Evolutionary conservation across 805 yeast genomes (phyloP).

Genomic region (Candida sanyiensis): DNA sequence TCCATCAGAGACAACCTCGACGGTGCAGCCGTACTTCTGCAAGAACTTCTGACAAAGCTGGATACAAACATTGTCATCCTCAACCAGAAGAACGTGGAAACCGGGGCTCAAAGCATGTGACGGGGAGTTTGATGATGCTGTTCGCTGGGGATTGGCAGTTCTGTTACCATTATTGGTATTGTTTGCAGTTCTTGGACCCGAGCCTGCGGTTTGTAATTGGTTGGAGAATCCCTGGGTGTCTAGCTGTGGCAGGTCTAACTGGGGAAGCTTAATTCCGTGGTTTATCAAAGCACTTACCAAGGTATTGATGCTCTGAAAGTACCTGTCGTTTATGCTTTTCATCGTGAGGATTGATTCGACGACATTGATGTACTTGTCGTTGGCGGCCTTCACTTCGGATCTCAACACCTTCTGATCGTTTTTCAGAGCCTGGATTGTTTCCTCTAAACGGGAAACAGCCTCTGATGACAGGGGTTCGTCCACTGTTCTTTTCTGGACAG

Average conservation of each 20-base stretch:
- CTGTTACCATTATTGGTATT: slow-evolving; percentile 12
- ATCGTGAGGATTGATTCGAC: slow-evolving; percentile 55
- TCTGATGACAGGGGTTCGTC: slow-evolving; percentile 22
- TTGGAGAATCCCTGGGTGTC: slow-evolving; percentile 11
- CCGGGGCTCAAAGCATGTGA: slow-evolving; percentile 31
- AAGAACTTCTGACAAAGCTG: slow-evolving; percentile 78
- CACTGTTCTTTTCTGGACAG: slow-evolving; percentile 43
- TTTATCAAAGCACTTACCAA: slow-evolving; percentile 45
- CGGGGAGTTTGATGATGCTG: slow-evolving; percentile 2
- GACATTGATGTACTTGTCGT: slow-evolving; percentile 57
- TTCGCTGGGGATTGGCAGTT: slow-evolving; percentile 6
- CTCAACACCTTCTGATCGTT: slow-evolving; percentile 31
- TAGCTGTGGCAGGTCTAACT: slow-evolving; percentile 46
- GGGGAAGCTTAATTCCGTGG: slow-evolving; percentile 66
- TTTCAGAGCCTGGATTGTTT: slow-evolving; percentile 10
- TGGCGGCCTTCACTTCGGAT: slow-evolving; percentile 36
- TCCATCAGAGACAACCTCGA: slow-evolving; percentile 91
- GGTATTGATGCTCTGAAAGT: slow-evolving; percentile 44
- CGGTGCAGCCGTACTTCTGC: slow-evolving; percentile 84
- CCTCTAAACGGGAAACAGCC: slow-evolving; percentile 17
- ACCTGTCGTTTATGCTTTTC: slow-evolving; percentile 52
- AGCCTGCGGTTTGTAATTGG: slow-evolving; percentile 4
- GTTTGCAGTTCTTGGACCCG: slow-evolving; percentile 1
- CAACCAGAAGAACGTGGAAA: slow-evolving; percentile 70
- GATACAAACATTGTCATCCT: slow-evolving; percentile 78